These are phyloP conservation scores for Warburgia ugandensis DNA, from an alignment of 164 flowering plant genomes.

Conservation along the genomic window DNA sequence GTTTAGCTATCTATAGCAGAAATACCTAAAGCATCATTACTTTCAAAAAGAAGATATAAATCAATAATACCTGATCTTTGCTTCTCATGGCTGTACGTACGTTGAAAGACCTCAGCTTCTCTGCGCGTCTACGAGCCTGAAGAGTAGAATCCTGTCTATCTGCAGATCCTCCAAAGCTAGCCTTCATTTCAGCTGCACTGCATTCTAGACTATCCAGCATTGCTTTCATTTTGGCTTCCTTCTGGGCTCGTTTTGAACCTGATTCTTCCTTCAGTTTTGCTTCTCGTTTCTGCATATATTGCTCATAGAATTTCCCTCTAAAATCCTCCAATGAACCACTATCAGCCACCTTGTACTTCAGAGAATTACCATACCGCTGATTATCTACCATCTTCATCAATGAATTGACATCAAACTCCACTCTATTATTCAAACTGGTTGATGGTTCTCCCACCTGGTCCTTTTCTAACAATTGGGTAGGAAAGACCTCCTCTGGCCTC, in stretches of 20 bases:
- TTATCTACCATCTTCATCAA: constrained; percentile 25
- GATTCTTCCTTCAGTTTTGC: constrained; percentile 80
- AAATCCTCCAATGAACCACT: constrained; percentile 48
- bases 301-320: constrained; percentile 68
- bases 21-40: background rate
- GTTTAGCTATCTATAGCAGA: background rate
- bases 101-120: constrained; percentile 64
- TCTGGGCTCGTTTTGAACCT: constrained; percentile 60
- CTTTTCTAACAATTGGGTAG: constrained; percentile 24
- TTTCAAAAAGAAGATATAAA: background rate
- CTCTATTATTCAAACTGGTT: constrained; percentile 22
- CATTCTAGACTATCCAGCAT: constrained; percentile 83
- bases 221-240: constrained; percentile 83
- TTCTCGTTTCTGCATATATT: constrained; percentile 82
- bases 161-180: constrained; percentile 51
- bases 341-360: constrained; percentile 36
- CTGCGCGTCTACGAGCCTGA: constrained; percentile 50
- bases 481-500: constrained; percentile 27
- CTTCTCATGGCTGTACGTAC: constrained; percentile 29
- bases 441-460: constrained; percentile 18
- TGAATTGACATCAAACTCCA: constrained; percentile 26
- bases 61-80: constrained; percentile 59
- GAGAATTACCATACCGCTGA: constrained; percentile 21
- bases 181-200: constrained; percentile 74
- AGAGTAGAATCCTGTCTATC: constrained; percentile 39